Evolutionary conservation across 2,329 filamentous ascomycete genomes (phyloP).

Genomic region (Hymenoscyphus linearis): DNA sequence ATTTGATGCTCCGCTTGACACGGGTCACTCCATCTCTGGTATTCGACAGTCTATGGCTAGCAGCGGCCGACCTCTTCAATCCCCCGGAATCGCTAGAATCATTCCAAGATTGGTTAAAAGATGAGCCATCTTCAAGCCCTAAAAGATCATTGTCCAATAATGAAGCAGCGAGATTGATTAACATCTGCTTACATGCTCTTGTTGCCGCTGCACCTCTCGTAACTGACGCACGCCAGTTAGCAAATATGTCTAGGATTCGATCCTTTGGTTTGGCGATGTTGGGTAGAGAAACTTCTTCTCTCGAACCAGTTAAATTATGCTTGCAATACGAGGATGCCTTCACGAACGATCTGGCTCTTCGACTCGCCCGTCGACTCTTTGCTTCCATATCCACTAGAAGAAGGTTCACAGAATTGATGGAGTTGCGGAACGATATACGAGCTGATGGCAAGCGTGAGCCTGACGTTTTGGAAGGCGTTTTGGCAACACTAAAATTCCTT

Average conservation of each 20-base stretch:
- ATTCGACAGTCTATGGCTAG: conserved; percentile 60
- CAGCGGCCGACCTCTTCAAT: conserved; percentile 52
- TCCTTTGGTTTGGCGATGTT: conserved; percentile 39
- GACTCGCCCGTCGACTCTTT: conserved; percentile 54
- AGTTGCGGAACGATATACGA: conserved; percentile 24
- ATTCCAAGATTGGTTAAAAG: conserved; percentile 24
- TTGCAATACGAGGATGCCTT: conserved; percentile 60
- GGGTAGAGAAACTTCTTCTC: conserved; percentile 40
- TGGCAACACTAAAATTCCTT: conserved; percentile 40
- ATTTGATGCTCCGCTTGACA: conserved; percentile 56
- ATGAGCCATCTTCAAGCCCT: conserved; percentile 5
- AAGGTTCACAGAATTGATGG: conserved; percentile 28
- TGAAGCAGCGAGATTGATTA: conserved; percentile 32
- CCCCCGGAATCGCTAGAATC: conserved; percentile 37
- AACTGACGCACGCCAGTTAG: conserved; percentile 35
- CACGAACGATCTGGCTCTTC: conserved; percentile 53
- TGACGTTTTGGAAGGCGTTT: conserved; percentile 24
- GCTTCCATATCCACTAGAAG: conserved; percentile 42
- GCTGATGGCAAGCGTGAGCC: conserved; percentile 19
- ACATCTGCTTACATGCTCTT: conserved; percentile 58
- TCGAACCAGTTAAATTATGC: conserved; percentile 46
- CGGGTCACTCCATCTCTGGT: conserved; percentile 52
- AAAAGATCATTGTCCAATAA: conserved; percentile 21
- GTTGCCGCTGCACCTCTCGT: conserved; percentile 49
- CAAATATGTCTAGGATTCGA: conserved; percentile 56